phyloP scores from a whole-genome alignment of 768 basidiomycete species.

The Roridomyces roridus region DNA sequence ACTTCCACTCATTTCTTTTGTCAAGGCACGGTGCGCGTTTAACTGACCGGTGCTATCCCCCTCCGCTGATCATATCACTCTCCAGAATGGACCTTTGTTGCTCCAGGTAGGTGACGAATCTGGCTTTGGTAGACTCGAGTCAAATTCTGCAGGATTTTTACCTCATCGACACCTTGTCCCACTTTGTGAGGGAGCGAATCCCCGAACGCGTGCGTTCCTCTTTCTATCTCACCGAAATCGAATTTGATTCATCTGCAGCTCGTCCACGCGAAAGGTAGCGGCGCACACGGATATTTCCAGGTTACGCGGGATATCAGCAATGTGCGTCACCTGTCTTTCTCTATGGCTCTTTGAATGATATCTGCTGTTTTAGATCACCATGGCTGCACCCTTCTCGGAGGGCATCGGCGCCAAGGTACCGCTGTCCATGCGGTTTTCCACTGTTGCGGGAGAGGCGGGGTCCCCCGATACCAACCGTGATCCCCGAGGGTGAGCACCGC shows the following conservation, averaged over 20 bases:
- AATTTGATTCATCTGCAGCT: neutral
- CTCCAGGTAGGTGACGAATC: slow-evolving; percentile 18
- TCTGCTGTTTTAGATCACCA: slow-evolving; percentile 23
- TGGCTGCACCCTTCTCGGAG: slow-evolving; percentile 24
- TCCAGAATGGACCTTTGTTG: slow-evolving; percentile 19
- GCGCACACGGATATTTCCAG: slow-evolving; percentile 25
- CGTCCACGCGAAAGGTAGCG: slow-evolving; percentile 25
- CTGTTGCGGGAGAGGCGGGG: slow-evolving; percentile 22
- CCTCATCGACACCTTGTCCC: slow-evolving; percentile 13
- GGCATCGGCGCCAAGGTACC: slow-evolving; percentile 23
- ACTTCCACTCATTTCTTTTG: neutral
- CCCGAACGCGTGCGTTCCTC: slow-evolving; percentile 22
- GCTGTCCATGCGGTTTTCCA: slow-evolving; percentile 20
- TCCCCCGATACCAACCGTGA: slow-evolving; percentile 23
- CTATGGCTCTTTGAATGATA: neutral
- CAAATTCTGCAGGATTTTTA: slow-evolving; percentile 18
- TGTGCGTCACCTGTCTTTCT: neutral
- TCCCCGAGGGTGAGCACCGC: slow-evolving; percentile 13
- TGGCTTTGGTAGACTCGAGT: neutral
- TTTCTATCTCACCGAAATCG: too few species aligned
- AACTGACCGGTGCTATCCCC: neutral
- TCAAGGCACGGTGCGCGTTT: slow-evolving; percentile 14
- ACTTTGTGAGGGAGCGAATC: slow-evolving; percentile 18
- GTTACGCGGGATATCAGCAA: slow-evolving; percentile 23
- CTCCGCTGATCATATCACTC: neutral